A percentile compares a stretch with the other conserved stretches of the same genome.
Evolutionary conservation across 192 early-diverging fungal genomes (phyloP).

Genomic region (Umbelopsis ramanniana): DNA sequence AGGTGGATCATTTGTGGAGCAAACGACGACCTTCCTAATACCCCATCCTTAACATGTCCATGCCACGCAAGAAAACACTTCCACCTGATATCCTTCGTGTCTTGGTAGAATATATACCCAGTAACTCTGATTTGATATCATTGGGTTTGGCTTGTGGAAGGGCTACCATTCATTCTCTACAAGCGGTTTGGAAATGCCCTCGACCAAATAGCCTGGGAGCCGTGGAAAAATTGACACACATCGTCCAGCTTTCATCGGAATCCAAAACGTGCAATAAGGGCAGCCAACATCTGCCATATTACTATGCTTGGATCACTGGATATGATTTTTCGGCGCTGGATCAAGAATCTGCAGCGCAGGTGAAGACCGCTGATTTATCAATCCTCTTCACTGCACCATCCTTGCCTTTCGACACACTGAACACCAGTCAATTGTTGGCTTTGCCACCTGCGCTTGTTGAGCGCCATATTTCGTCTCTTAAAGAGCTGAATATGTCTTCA

Average conservation of each 20-base stretch:
- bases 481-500: slow-evolving; percentile 2
- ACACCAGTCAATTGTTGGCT: not conserved
- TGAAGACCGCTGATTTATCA: not conserved
- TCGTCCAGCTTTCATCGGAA: not conserved
- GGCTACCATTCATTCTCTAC: not conserved
- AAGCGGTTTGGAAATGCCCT: slow-evolving; percentile 9
- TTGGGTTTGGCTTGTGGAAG: not conserved
- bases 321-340: slow-evolving; percentile 7
- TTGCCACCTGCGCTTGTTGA: not conserved
- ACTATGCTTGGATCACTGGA: not conserved
- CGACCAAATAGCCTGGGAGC: not conserved
- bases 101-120: not conserved
- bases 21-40: not conserved
- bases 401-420: not conserved
- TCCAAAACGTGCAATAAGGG: not conserved
- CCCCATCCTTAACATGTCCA: not conserved
- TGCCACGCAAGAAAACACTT: not conserved
- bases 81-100: not conserved
- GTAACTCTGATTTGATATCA: not conserved
- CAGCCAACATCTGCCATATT: slow-evolving; percentile 2
- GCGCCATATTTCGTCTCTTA: not conserved
- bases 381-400: not conserved
- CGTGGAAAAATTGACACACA: not conserved
- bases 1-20: not conserved
- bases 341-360: not conserved